Conservation (phyloP, 345 rosid genomes). For the Passiflora organensis region DNA sequence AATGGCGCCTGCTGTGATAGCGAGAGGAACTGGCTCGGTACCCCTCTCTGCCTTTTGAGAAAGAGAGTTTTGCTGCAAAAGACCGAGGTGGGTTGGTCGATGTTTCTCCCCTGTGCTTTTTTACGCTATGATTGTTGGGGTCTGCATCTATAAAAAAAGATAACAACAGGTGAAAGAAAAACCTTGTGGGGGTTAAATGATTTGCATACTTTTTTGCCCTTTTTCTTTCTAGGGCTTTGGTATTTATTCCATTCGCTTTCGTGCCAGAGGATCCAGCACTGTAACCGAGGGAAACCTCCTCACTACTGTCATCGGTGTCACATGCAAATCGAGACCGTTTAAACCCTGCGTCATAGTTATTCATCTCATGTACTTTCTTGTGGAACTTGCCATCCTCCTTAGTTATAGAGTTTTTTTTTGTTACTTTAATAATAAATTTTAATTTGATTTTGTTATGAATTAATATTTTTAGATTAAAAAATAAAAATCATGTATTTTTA, state of each 20-base stretch:
- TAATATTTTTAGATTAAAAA: too few species aligned
- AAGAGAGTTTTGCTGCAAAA: conserved; percentile 12
- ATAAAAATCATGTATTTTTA: too few species aligned
- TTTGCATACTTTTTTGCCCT: conserved; percentile 5
- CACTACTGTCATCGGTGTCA: conserved; percentile 4
- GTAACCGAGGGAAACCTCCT: not conserved
- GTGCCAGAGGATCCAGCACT: not conserved
- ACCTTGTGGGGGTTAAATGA: conserved; percentile 24
- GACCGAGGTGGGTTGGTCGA: not conserved
- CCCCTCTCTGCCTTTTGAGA: conserved; percentile 11
- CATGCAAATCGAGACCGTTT: conserved; percentile 8
- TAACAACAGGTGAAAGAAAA: not conserved
- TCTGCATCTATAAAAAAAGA: not conserved
- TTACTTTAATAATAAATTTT: too few species aligned
- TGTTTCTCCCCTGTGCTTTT: not conserved
- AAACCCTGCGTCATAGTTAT: not conserved
- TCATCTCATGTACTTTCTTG: not conserved
- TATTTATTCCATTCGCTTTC: conserved; percentile 6
- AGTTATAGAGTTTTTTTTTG: too few species aligned
- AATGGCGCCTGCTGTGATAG: conserved; percentile 31
- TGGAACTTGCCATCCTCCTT: too few species aligned
- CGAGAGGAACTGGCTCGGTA: conserved; percentile 15
- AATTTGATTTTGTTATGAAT: too few species aligned
- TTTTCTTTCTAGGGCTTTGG: not conserved
- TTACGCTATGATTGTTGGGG: too few species aligned